phyloP scores from a whole-genome alignment of 495 filamentous ascomycete genomes.

The Tirmania nivea region DNA sequence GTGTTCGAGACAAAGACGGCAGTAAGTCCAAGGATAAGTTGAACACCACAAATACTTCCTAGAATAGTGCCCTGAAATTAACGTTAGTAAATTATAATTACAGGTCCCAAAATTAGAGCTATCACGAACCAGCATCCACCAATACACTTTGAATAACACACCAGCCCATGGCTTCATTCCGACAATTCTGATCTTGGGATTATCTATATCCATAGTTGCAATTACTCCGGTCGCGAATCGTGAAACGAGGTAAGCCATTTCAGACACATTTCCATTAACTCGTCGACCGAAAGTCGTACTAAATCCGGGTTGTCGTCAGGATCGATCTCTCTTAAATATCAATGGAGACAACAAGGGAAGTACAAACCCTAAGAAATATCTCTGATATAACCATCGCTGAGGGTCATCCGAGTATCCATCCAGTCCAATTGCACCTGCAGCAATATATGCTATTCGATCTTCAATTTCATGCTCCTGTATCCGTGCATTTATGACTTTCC shows the following conservation, averaged over 20 bases:
- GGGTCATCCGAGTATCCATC: conserved; percentile 10
- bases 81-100: too few species aligned
- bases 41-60: conserved; percentile 9
- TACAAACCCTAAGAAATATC: background rate
- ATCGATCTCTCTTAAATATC: background rate
- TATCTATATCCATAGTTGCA: conserved; percentile 7
- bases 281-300: background rate
- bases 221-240: conserved; percentile 11
- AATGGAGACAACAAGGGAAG: too few species aligned
- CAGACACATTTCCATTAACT: background rate
- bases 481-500: conserved; percentile 2
- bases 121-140: conserved; percentile 2
- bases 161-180: conserved; percentile 13
- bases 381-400: background rate
- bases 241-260: background rate
- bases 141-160: conserved; percentile 14
- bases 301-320: background rate
- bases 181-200: background rate
- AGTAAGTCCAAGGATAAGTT: conserved; percentile 10
- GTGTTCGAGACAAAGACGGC: conserved; percentile 10
- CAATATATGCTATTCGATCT: conserved; percentile 4
- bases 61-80: conserved; percentile 3
- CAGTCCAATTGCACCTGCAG: conserved; percentile 12
- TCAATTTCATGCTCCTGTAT: conserved; percentile 3
- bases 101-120: too few species aligned